Conservation (phyloP, 2,329 filamentous ascomycete genomes). For the Xylaria sp. region DNA sequence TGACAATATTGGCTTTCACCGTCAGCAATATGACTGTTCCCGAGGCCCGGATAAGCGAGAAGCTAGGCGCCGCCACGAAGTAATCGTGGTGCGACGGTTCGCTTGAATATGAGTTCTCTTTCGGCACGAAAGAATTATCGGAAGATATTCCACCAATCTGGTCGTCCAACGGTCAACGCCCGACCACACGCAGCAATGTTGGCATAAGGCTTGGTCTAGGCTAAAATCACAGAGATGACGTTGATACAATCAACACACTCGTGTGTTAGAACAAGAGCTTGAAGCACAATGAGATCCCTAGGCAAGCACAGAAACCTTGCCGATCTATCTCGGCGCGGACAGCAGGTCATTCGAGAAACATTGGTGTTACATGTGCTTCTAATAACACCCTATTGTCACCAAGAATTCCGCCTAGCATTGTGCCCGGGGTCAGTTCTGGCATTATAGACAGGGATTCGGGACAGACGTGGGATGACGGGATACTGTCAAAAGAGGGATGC, state of each 20-base stretch:
- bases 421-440: constrained; percentile 21
- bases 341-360: constrained; percentile 20
- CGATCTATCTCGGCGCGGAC: constrained; percentile 12
- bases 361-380: constrained; percentile 20
- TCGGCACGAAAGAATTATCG: constrained; percentile 11
- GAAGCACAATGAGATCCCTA: constrained; percentile 10
- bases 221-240: constrained; percentile 29
- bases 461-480: constrained; percentile 31
- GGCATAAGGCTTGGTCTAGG: constrained; percentile 23
- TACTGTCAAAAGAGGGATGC: constrained; percentile 35
- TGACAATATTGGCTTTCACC: neutral
- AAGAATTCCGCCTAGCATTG: constrained; percentile 8
- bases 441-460: constrained; percentile 22
- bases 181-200: neutral
- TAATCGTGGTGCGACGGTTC: constrained; percentile 4
- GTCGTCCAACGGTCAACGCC: constrained; percentile 1
- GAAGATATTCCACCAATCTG: constrained; percentile 30
- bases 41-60: constrained; percentile 6
- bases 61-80: constrained; percentile 14
- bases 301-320: constrained; percentile 12
- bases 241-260: constrained; percentile 15
- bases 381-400: constrained; percentile 2
- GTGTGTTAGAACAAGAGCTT: constrained; percentile 4
- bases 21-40: neutral
- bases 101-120: constrained; percentile 14